Evolutionary conservation across 805 yeast genomes (phyloP).

Genomic region (Starmerella khaoyaiensis): DNA sequence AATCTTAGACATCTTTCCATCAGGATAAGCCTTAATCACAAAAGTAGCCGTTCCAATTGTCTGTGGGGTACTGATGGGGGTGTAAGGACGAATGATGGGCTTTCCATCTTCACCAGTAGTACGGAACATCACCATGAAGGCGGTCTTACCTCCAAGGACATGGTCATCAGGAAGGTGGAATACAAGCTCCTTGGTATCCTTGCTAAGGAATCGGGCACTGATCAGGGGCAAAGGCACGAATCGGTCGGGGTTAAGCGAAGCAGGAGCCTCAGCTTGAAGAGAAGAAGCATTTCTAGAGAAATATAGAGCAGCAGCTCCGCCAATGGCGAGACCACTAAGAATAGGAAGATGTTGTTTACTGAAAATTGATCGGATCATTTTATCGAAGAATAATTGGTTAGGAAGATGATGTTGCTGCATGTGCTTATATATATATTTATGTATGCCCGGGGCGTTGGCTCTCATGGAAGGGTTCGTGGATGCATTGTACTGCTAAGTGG

Average conservation of each 20-base stretch:
- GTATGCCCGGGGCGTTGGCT: background rate
- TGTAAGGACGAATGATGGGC: slow-evolving; percentile 68
- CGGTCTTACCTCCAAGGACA: slow-evolving; percentile 62
- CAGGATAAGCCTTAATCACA: slow-evolving; percentile 70
- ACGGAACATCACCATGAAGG: slow-evolving; percentile 72
- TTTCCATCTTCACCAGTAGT: slow-evolving; percentile 71
- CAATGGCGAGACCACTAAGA: slow-evolving; percentile 32
- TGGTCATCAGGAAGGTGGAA: slow-evolving; percentile 62
- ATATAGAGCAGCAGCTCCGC: slow-evolving; percentile 33
- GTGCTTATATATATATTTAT: background rate
- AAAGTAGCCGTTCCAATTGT: slow-evolving; percentile 65
- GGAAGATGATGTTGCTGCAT: background rate
- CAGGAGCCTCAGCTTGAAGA: slow-evolving; percentile 21
- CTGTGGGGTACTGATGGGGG: slow-evolving; percentile 66
- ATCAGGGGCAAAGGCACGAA: slow-evolving; percentile 26
- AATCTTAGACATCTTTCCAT: slow-evolving; percentile 74
- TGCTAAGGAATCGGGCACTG: slow-evolving; percentile 20
- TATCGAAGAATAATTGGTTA: background rate
- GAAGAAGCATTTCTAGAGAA: slow-evolving; percentile 27
- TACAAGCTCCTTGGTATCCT: slow-evolving; percentile 45
- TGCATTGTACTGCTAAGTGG: background rate
- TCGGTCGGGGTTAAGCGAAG: slow-evolving; percentile 24
- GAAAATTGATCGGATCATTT: slow-evolving; percentile 10
- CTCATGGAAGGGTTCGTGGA: too few species aligned
- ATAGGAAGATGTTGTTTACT: slow-evolving; percentile 11